Evolutionary conservation across 139 green algal species (phyloP), one percentile per base, ranked within the genome.

Genomic region (Chlamydomonas sp.): DNA sequence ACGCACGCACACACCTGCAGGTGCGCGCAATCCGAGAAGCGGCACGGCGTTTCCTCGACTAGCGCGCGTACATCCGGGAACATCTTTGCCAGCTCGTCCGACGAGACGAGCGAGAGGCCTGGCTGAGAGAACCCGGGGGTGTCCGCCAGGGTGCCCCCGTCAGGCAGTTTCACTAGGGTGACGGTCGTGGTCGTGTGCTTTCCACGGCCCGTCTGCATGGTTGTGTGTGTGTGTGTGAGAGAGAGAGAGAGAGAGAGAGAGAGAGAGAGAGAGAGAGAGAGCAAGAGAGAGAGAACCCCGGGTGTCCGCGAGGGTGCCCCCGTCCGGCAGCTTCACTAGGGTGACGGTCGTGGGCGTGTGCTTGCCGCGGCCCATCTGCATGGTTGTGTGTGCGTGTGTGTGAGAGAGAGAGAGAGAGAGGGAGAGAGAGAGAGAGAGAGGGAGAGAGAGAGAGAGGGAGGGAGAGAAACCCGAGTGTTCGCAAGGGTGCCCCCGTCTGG

Each of bases 121-220:
- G 66, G 48, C 33, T 63, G 48, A 34, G 35, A 58, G 54, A 66
- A 73, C 6, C 34, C 67, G 57, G 35, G 94, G 0, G 91, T 96
- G 75, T 98, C 94, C 3, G 90, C 94, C 47, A 98, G 67, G 61
- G 92, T 68, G 16, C 91, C 93, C 1, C 87, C 90, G 3, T 73
- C 79, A 35, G 76, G 70, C 68, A 97, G 73, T 61, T 78, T 43
- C 8, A 98, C 81, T 6, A 98, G 79, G 0, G 78, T 86, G 1
- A 94, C 83, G 34, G 87, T 82, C 13, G 92, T 87, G 1, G 94
- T 99, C 13, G 94, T 99, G 83, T 99, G 92, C 69, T 80, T 87
- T 38, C 94, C 94, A 0, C 90, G 76, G 1, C 90, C 90, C 13
- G 86, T 90, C n/a, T n/a, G n/a, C n/a, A n/a, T n/a, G n/a, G n/a